Evolutionary conservation across 768 basidiomycete species (phyloP).

Genomic region (Tricholoma matsutake): DNA sequence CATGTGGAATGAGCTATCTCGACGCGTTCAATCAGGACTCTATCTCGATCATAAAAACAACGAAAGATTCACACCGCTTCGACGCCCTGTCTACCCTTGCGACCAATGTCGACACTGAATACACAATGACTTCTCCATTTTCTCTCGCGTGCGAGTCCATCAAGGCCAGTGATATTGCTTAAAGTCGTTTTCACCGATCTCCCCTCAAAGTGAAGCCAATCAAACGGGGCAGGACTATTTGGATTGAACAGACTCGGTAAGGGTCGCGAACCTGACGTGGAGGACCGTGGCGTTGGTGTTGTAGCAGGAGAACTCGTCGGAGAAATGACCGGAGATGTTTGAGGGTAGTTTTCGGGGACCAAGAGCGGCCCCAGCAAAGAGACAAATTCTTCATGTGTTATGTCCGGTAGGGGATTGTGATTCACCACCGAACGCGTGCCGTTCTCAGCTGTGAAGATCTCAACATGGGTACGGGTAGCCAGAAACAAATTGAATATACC

Average conservation of each 20-base stretch:
- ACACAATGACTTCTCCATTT: constrained; percentile 84
- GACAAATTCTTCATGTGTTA: constrained; percentile 86
- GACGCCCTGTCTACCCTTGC: constrained; percentile 71
- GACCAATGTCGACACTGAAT: constrained; percentile 76
- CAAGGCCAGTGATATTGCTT: constrained; percentile 73
- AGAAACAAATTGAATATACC: constrained; percentile 36
- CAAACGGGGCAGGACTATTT: constrained; percentile 73
- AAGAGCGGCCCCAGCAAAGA: constrained; percentile 76
- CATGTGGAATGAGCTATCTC: constrained; percentile 72
- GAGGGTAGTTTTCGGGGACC: constrained; percentile 72
- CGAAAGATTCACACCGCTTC: constrained; percentile 59
- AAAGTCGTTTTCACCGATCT: constrained; percentile 76
- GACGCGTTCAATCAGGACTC: constrained; percentile 10
- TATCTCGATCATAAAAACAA: constrained; percentile 1
- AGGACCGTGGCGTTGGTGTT: constrained; percentile 32
- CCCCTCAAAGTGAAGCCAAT: constrained; percentile 87
- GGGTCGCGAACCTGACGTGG: constrained; percentile 27
- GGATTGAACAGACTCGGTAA: constrained; percentile 36
- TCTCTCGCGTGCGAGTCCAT: constrained; percentile 77
- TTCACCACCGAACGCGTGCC: constrained; percentile 71
- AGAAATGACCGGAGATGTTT: constrained; percentile 27
- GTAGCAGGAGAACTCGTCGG: constrained; percentile 30
- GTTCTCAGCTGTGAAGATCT: constrained; percentile 43
- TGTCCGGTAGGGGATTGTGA: constrained; percentile 84
- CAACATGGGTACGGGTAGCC: not conserved